phyloP scores from a whole-genome alignment of 148 eudicot genomes.

The Nyssa sinensis region DNA sequence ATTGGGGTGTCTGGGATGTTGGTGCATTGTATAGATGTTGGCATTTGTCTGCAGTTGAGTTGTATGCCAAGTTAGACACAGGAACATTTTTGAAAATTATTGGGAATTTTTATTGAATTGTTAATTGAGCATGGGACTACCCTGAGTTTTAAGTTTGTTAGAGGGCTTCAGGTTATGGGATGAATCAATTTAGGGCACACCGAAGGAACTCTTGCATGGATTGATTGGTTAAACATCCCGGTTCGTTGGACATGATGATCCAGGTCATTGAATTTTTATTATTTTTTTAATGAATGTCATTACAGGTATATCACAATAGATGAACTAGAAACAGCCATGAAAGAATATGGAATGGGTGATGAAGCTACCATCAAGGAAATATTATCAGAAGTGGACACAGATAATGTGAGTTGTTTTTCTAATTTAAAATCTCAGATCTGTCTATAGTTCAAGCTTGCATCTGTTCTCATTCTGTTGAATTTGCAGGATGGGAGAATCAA shows the following conservation, averaged over 20 bases:
- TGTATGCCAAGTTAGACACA: not conserved
- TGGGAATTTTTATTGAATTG: not conserved
- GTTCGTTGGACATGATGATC: not conserved
- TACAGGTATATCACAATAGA: slow-evolving; percentile 75
- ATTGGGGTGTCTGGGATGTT: not conserved
- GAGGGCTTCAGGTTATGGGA: too few species aligned
- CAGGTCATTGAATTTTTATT: not conserved
- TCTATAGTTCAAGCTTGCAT: not conserved
- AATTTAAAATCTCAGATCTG: not conserved
- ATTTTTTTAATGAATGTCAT: not conserved
- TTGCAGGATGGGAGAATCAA: slow-evolving; percentile 84
- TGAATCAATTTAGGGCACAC: not conserved
- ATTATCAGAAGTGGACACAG: slow-evolving; percentile 78
- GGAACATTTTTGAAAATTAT: not conserved
- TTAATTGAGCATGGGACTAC: not conserved
- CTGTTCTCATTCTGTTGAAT: not conserved
- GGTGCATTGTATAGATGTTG: not conserved
- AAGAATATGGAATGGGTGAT: slow-evolving; percentile 83
- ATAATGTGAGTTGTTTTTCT: slow-evolving; percentile 52
- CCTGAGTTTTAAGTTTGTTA: not conserved
- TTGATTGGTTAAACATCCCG: not conserved
- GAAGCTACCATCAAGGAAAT: slow-evolving; percentile 73
- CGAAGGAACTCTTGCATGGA: not conserved
- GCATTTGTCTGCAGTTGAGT: not conserved
- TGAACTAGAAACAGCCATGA: slow-evolving; percentile 83